A percentile compares a stretch with the other conserved stretches of the same genome.
Conservation (phyloP, 2,329 filamentous ascomycete species). For the Arthroderma uncinatum region DNA sequence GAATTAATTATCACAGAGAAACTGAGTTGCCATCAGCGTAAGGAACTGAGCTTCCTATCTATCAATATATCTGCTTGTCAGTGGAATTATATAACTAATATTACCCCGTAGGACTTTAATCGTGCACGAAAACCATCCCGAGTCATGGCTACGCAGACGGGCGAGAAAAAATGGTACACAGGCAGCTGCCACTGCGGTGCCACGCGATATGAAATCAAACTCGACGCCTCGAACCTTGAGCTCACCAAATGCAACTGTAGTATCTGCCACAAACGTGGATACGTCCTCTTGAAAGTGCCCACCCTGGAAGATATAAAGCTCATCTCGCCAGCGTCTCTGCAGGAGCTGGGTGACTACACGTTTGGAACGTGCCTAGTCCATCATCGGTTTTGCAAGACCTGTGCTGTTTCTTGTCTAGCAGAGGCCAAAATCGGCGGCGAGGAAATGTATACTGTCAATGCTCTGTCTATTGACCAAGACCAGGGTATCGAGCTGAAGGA, state of each 20-base stretch:
- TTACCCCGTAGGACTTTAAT: neutral
- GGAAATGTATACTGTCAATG: neutral
- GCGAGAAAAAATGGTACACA: conserved; percentile 2
- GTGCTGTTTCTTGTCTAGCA: conserved; percentile 10
- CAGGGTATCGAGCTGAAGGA: neutral
- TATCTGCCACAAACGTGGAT: conserved; percentile 14
- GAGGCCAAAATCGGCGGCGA: neutral
- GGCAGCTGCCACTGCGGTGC: conserved; percentile 15
- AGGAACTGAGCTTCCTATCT: neutral
- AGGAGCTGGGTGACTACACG: conserved; percentile 10
- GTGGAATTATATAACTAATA: neutral
- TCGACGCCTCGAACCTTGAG: conserved; percentile 13
- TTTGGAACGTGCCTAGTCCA: conserved; percentile 5
- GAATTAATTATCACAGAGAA: too few relatives aligned
- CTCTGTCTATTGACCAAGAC: neutral
- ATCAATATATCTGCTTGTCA: neutral
- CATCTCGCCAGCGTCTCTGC: conserved; percentile 7
- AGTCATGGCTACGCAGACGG: neutral
- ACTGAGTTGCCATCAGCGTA: neutral
- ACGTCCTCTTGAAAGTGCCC: conserved; percentile 1
- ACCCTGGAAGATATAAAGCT: conserved; percentile 6
- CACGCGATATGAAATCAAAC: conserved; percentile 13
- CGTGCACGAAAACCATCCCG: neutral
- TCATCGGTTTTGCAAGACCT: conserved; percentile 15
- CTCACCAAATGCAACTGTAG: conserved; percentile 12